Conservation (phyloP, 768 basidiomycete genomes). For the Termitomyces sp. region DNA sequence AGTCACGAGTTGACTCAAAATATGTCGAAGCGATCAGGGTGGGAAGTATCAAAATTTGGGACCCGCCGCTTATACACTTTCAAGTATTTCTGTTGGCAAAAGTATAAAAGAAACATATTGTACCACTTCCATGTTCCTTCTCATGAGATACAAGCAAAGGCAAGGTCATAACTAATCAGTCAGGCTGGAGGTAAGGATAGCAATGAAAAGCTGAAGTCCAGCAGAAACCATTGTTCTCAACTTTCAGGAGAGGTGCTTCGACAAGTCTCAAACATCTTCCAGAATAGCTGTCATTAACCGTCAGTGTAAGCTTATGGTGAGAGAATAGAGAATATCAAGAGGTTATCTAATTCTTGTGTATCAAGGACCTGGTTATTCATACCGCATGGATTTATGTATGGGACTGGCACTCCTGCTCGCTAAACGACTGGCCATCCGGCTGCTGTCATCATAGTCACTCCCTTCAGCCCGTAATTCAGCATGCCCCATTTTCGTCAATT, state of each 20-base stretch:
- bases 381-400: constrained; percentile 5
- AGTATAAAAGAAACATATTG: too few species aligned
- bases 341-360: not conserved
- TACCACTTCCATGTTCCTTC: too few species aligned
- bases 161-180: too few species aligned
- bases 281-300: not conserved
- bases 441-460: constrained; percentile 42
- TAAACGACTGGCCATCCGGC: constrained; percentile 27
- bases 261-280: too few species aligned
- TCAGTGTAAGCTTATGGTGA: not conserved
- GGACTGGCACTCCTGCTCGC: constrained; percentile 27
- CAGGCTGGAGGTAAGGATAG: too few species aligned
- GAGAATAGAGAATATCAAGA: not conserved
- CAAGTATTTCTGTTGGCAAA: too few species aligned
- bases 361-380: not conserved
- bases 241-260: not conserved
- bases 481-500: constrained; percentile 85
- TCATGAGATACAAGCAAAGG: too few species aligned
- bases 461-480: constrained; percentile 66
- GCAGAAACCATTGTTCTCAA: not conserved
- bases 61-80: too few species aligned
- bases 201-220: too few species aligned
- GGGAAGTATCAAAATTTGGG: too few species aligned
- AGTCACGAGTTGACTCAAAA: too few species aligned
- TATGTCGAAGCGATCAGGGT: too few species aligned